Evolutionary conservation across 202 grass and related monocot genomes (phyloP).

Genomic region (Alloteropsis angusta): DNA sequence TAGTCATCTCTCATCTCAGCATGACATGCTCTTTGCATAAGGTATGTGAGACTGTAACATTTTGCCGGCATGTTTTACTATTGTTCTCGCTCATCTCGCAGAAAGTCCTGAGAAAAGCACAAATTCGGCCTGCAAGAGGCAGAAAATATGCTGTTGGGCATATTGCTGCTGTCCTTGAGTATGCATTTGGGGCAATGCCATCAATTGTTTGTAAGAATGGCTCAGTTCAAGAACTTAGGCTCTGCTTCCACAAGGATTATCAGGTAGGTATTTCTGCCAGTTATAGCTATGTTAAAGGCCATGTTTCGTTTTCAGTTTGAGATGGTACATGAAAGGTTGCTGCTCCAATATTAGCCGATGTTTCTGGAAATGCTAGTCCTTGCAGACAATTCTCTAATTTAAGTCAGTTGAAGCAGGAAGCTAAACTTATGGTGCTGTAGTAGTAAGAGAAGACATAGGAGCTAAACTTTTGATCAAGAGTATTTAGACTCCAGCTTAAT

Average conservation of each 20-base stretch:
- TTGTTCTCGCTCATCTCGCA: constrained; percentile 13
- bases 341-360: background rate
- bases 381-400: background rate
- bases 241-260: constrained; percentile 95
- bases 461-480: background rate
- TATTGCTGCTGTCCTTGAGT: constrained; percentile 47
- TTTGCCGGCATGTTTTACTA: background rate
- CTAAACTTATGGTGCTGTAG: background rate
- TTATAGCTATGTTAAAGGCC: background rate
- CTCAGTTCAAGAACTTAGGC: constrained; percentile 71
- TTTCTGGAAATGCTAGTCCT: background rate
- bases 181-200: constrained; percentile 71
- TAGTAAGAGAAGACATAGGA: background rate
- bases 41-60: background rate
- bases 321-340: background rate
- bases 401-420: background rate
- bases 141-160: constrained; percentile 48
- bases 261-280: constrained; percentile 42
- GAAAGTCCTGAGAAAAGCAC: constrained; percentile 59
- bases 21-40: background rate
- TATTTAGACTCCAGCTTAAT: background rate
- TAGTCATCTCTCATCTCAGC: background rate
- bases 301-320: background rate
- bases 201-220: constrained; percentile 67
- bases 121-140: constrained; percentile 27